Conservation (phyloP, 805 yeast species). For the Hermanozyma aechmeae region DNA sequence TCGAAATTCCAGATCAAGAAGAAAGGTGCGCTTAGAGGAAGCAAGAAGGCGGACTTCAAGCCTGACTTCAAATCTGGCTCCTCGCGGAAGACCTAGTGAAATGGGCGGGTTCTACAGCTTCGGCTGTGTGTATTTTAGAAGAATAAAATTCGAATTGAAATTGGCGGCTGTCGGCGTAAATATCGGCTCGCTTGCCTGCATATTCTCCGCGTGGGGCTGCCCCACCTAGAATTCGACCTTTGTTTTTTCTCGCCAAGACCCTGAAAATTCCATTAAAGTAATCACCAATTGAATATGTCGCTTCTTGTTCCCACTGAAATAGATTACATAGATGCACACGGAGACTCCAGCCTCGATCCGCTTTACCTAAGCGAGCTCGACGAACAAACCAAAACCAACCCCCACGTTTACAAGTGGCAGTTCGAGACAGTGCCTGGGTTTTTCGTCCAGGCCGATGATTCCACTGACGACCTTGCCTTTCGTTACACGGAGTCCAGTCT, state of each 20-base stretch:
- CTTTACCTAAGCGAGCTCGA: too few relatives aligned
- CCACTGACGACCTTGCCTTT: conserved; percentile 39
- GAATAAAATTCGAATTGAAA: conserved; percentile 1
- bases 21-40: conserved; percentile 11
- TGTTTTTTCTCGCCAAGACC: too few relatives aligned
- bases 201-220: too few relatives aligned
- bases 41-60: conserved; percentile 32
- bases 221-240: too few relatives aligned
- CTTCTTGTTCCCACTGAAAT: conserved; percentile 16
- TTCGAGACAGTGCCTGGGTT: conserved; percentile 43
- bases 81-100: conserved; percentile 28
- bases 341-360: too few relatives aligned
- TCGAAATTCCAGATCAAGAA: conserved; percentile 68
- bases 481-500: conserved; percentile 33
- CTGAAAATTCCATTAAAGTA: too few relatives aligned
- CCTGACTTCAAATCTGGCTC: conserved; percentile 35
- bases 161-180: not conserved
- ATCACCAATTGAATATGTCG: too few relatives aligned
- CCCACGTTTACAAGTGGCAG: too few relatives aligned
- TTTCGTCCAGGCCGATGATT: conserved; percentile 36
- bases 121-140: conserved; percentile 9
- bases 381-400: too few relatives aligned
- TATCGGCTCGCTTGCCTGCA: too few relatives aligned
- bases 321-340: conserved; percentile 19
- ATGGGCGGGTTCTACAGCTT: not conserved